Percentiles rank a stretch among this genome's conserved stretches.
These are phyloP conservation scores for Verticillium klebahnii DNA, from an alignment of 2,329 filamentous ascomycete genomes.

Conservation along the genomic window DNA sequence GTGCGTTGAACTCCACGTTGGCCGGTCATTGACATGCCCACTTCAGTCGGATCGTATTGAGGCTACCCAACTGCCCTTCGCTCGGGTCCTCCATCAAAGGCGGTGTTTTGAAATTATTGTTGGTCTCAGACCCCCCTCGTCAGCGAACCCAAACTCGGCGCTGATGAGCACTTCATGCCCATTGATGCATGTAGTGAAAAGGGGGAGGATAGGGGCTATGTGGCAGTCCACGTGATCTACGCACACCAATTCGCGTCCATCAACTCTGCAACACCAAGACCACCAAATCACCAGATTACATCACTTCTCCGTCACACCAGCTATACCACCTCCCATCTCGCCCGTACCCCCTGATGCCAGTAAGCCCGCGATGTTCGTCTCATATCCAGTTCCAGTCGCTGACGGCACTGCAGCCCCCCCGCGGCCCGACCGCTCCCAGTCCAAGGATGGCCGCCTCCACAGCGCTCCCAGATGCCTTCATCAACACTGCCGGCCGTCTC, in stretches of 20 bases:
- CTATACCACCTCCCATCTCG: background rate
- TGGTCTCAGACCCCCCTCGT: too few relatives aligned
- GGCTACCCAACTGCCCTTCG: too few relatives aligned
- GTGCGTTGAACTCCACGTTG: too few relatives aligned
- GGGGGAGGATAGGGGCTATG: background rate
- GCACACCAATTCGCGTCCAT: background rate
- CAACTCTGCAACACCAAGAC: background rate
- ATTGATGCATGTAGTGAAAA: background rate
- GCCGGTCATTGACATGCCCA: too few relatives aligned
- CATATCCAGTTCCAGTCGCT: background rate
- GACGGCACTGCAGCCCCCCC: background rate
- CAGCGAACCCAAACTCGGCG: too few relatives aligned
- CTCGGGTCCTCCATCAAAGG: too few relatives aligned
- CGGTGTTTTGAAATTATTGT: too few relatives aligned
- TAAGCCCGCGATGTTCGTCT: background rate
- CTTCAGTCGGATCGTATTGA: too few relatives aligned
- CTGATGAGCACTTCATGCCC: too few relatives aligned
- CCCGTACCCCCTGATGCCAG: too few relatives aligned
- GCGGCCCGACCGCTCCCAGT: background rate
- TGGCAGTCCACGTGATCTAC: background rate
- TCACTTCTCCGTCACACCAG: background rate
- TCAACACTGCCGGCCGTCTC: constrained; percentile 29
- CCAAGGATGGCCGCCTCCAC: background rate
- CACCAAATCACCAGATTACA: background rate
- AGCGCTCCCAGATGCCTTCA: constrained; percentile 25